Evolutionary conservation across 2,329 filamentous ascomycete genomes (phyloP).

Genomic region (Aspergillus sp.): DNA sequence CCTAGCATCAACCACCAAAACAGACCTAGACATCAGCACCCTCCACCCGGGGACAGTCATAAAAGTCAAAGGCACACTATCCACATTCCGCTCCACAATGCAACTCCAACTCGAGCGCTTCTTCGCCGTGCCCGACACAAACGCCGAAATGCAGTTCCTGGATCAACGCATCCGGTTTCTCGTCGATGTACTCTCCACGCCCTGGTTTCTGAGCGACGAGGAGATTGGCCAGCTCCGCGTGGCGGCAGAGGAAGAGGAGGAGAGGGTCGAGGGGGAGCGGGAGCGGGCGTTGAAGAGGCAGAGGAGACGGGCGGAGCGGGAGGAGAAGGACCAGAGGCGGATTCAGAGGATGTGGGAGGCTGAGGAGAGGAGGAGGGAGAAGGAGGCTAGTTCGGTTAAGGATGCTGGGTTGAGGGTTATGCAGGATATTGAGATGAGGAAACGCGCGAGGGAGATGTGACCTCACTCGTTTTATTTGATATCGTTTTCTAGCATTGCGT

Average conservation of each 20-base stretch:
- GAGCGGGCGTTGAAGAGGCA: slow-evolving; percentile 23
- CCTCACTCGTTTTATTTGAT: background rate
- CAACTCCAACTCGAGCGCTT: slow-evolving; percentile 55
- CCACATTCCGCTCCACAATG: slow-evolving; percentile 44
- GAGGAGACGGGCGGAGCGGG: slow-evolving; percentile 19
- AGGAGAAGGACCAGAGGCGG: slow-evolving; percentile 35
- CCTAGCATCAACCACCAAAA: slow-evolving; percentile 22
- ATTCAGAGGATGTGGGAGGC: slow-evolving; percentile 30
- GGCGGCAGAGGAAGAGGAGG: slow-evolving; percentile 38
- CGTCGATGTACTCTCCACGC: slow-evolving; percentile 44
- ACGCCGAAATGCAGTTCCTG: slow-evolving; percentile 52
- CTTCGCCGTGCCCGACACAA: slow-evolving; percentile 45
- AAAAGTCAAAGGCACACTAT: slow-evolving; percentile 55
- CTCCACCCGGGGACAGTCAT: slow-evolving; percentile 49
- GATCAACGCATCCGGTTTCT: slow-evolving; percentile 47
- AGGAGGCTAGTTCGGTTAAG: slow-evolving; percentile 25
- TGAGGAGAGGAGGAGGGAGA: slow-evolving; percentile 37
- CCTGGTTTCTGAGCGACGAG: slow-evolving; percentile 47
- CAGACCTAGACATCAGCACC: slow-evolving; percentile 41
- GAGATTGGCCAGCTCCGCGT: slow-evolving; percentile 40
- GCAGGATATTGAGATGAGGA: slow-evolving; percentile 9
- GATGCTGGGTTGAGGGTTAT: slow-evolving; percentile 25
- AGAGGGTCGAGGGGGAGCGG: slow-evolving; percentile 33
- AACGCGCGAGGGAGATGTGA: background rate
- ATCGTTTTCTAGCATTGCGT: background rate